Conservation (phyloP, 371 early-diverging fungal species). For the Lichtheimia hyalospora region DNA sequence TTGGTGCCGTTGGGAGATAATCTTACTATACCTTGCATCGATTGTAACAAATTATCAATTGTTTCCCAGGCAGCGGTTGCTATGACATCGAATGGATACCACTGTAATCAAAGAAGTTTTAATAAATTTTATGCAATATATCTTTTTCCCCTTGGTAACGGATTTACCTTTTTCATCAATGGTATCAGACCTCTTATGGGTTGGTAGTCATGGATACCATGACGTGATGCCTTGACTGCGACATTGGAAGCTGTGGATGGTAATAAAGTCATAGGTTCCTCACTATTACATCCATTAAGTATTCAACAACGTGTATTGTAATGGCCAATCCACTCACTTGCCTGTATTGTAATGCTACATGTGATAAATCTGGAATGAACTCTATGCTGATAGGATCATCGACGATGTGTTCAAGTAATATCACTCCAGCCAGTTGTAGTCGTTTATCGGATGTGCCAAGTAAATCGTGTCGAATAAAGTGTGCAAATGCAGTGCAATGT, state of each 20-base stretch:
- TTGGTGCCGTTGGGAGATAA: too few species aligned
- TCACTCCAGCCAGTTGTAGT: neutral
- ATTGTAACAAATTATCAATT: neutral
- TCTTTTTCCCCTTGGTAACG: neutral
- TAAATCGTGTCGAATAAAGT: neutral
- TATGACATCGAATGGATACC: constrained; percentile 3
- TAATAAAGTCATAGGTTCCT: neutral
- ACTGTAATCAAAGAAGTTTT: neutral
- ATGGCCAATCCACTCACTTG: neutral
- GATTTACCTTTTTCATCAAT: constrained; percentile 9
- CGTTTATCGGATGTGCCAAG: constrained; percentile 5
- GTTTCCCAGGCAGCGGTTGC: neutral
- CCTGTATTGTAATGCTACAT: constrained; percentile 2
- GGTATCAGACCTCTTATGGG: neutral
- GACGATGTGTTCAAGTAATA: neutral
- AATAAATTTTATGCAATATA: neutral
- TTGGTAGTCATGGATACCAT: neutral
- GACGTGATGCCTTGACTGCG: neutral
- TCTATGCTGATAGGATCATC: neutral
- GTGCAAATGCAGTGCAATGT: neutral
- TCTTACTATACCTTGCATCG: neutral
- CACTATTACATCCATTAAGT: neutral
- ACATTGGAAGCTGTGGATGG: neutral
- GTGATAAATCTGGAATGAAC: constrained; percentile 1
- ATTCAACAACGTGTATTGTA: neutral